These are phyloP conservation scores for Pichia kluyveri DNA, from an alignment of 805 yeast genomes.

Conservation along the genomic window DNA sequence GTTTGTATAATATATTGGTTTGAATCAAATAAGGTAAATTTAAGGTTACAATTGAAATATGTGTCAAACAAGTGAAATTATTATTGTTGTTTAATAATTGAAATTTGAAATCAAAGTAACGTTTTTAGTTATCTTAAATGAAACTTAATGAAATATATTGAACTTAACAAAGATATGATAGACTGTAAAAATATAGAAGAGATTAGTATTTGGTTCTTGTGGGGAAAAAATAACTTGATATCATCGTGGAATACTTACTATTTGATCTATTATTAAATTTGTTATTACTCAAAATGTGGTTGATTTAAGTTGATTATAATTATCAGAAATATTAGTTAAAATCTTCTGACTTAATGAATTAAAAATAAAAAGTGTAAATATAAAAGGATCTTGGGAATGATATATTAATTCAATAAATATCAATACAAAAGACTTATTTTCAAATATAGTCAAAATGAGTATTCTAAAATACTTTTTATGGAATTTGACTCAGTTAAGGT, in stretches of 20 bases:
- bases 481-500: not conserved
- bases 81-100: no score
- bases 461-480: not conserved
- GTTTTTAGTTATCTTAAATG: not conserved
- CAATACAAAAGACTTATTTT: conserved; percentile 2
- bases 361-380: not conserved
- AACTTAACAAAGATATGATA: not conserved
- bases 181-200: not conserved
- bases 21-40: not conserved
- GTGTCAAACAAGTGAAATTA: not conserved
- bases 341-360: not conserved
- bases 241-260: no score
- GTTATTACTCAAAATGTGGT: no score
- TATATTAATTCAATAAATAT: conserved; percentile 10
- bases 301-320: no score
- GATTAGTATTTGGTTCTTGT: not conserved
- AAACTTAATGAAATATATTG: not conserved
- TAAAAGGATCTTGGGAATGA: not conserved
- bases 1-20: no score
- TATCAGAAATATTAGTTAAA: conserved; percentile 1
- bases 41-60: not conserved
- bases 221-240: no score
- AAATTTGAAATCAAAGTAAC: not conserved
- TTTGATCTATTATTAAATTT: no score
- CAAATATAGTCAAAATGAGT: not conserved